Evolutionary conservation across 2,329 filamentous ascomycete genomes (phyloP).

Genomic region (Magnaporthales sp.): DNA sequence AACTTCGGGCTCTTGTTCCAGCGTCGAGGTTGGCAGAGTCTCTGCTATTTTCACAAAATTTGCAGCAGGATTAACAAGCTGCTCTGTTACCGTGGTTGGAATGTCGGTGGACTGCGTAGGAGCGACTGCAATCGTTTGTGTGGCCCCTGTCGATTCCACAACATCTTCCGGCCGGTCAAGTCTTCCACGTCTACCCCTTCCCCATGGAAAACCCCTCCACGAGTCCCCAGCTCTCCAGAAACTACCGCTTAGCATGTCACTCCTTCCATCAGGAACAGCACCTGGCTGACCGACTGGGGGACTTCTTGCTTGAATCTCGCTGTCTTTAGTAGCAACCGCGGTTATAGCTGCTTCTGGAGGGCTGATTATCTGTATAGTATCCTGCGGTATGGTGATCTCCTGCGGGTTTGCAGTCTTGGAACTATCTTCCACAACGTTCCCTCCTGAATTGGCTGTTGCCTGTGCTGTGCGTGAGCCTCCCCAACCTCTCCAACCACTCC

Average conservation of each 20-base stretch:
- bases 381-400: not conserved
- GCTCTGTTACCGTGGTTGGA: not conserved
- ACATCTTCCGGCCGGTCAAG: not conserved
- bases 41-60: not conserved
- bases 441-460: not conserved
- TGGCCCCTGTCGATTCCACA: not conserved
- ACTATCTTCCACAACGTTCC: not conserved
- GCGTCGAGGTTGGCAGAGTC: not conserved
- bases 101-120: not conserved
- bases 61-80: not conserved
- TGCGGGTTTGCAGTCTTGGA: not conserved
- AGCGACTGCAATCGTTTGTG: not conserved
- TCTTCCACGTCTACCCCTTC: not conserved
- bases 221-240: not conserved
- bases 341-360: not conserved
- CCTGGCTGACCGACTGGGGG: not conserved
- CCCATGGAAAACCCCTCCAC: not conserved
- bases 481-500: not conserved
- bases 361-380: not conserved
- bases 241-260: not conserved
- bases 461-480: too few species aligned
- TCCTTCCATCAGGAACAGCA: not conserved
- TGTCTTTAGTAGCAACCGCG: not conserved
- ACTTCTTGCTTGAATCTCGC: not conserved
- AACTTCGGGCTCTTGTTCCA: not conserved